phyloP scores from a whole-genome alignment of 495 filamentous ascomycete species.

The Hypoxylon cercidicola region DNA sequence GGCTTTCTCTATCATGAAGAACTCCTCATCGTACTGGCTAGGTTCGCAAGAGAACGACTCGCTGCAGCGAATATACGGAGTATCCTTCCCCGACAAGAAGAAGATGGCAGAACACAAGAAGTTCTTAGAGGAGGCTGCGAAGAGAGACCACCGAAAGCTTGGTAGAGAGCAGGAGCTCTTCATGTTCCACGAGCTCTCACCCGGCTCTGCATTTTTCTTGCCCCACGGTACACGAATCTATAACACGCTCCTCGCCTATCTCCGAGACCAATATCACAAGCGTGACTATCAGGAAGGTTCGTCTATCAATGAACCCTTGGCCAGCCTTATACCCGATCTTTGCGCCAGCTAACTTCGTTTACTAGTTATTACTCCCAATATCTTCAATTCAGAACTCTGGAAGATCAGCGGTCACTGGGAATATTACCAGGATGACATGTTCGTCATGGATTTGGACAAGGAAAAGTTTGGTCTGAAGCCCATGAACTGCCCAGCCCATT shows the following conservation, averaged over 20 bases:
- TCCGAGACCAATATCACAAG: conserved; percentile 89
- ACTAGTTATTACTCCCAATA: conserved; percentile 88
- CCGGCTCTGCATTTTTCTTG: conserved; percentile 93
- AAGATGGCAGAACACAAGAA: conserved; percentile 87
- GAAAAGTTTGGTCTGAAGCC: conserved; percentile 88
- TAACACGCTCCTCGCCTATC: conserved; percentile 82
- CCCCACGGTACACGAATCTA: conserved; percentile 92
- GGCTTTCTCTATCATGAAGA: conserved; percentile 90
- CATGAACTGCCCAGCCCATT: conserved; percentile 97
- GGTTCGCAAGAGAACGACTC: conserved; percentile 93
- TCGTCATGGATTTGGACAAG: conserved; percentile 90
- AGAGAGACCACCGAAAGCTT: conserved; percentile 91
- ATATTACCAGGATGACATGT: conserved; percentile 98
- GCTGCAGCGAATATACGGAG: conserved; percentile 92
- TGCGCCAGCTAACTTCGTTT: not conserved
- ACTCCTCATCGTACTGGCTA: conserved; percentile 96
- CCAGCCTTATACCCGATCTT: not conserved
- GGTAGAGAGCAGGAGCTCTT: conserved; percentile 96
- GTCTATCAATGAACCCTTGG: not conserved
- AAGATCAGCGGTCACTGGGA: conserved; percentile 94
- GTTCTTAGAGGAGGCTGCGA: conserved; percentile 94
- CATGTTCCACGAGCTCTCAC: conserved; percentile 92
- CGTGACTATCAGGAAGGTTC: conserved; percentile 84
- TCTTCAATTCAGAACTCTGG: conserved; percentile 92
- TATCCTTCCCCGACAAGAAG: conserved; percentile 98